Conservation (phyloP, 345 rosid genomes). For the Pistacia vera region DNA sequence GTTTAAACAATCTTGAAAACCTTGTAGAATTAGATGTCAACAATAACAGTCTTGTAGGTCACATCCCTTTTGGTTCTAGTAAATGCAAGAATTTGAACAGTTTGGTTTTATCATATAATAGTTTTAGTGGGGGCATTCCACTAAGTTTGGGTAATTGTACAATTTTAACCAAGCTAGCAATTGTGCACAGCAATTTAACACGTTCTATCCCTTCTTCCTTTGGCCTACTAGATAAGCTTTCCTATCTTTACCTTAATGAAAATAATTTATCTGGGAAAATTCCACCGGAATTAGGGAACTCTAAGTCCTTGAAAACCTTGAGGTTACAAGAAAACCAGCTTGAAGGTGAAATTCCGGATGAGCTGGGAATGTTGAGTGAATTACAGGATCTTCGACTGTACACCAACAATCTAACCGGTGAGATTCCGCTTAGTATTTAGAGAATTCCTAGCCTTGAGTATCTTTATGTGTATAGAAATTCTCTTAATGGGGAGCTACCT, state of each 20-base stretch:
- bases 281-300: slow-evolving; percentile 67
- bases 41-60: slow-evolving; percentile 51
- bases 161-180: slow-evolving; percentile 42
- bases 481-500: slow-evolving; percentile 71
- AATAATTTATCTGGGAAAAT: slow-evolving; percentile 68
- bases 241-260: slow-evolving; percentile 57
- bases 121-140: slow-evolving; percentile 60
- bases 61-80: slow-evolving; percentile 45
- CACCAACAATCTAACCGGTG: slow-evolving; percentile 58
- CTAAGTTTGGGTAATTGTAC: slow-evolving; percentile 55
- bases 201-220: slow-evolving; percentile 70
- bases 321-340: slow-evolving; percentile 57
- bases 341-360: slow-evolving; percentile 62
- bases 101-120: slow-evolving; percentile 62
- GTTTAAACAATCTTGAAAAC: slow-evolving; percentile 54
- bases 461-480: slow-evolving; percentile 60
- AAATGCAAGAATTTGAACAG: slow-evolving; percentile 46
- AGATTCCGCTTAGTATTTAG: slow-evolving; percentile 74
- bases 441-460: slow-evolving; percentile 54
- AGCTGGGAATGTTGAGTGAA: slow-evolving; percentile 49
- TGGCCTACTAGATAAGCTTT: slow-evolving; percentile 50
- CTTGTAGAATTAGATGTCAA: slow-evolving; percentile 44
- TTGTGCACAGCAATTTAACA: slow-evolving; percentile 47
- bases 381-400: slow-evolving; percentile 63
- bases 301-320: slow-evolving; percentile 54